These are phyloP conservation scores for Nicotiana attenuata DNA, from an alignment of 257 asterid genomes.

Conservation along the genomic window DNA sequence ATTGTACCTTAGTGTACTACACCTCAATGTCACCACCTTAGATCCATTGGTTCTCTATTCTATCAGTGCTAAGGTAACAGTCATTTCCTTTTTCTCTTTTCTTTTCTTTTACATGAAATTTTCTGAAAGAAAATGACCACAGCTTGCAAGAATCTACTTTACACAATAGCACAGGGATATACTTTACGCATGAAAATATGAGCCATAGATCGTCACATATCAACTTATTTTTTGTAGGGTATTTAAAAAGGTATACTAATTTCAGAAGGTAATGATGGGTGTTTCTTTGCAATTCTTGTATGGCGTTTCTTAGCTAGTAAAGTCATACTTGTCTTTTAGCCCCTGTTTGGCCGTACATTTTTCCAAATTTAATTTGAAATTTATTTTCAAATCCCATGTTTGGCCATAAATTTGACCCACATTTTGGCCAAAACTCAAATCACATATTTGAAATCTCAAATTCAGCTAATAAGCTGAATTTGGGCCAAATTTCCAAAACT, in stretches of 20 bases:
- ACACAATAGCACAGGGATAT: background rate
- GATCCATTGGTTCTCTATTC: conserved; percentile 87
- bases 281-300: conserved; percentile 6
- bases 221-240: background rate
- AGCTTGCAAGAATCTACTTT: conserved; percentile 73
- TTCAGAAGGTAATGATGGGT: conserved; percentile 16
- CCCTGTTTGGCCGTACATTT: too few species aligned
- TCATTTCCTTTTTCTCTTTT: background rate
- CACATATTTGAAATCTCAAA: too few species aligned
- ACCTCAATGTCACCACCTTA: conserved; percentile 78
- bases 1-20: conserved; percentile 60
- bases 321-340: conserved; percentile 17
- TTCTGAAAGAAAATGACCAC: too few species aligned
- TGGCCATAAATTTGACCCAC: too few species aligned
- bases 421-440: too few species aligned
- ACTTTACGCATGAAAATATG: conserved; percentile 10
- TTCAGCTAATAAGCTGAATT: too few species aligned
- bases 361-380: too few species aligned
- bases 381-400: too few species aligned
- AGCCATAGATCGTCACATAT: background rate
- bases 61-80: conserved; percentile 79
- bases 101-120: background rate
- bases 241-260: background rate
- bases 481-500: too few species aligned
- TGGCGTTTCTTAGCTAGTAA: conserved; percentile 16